Evolutionary conservation across 1,284 basidiomycete genomes (phyloP).

Genomic region (Sphagnurus paluster): DNA sequence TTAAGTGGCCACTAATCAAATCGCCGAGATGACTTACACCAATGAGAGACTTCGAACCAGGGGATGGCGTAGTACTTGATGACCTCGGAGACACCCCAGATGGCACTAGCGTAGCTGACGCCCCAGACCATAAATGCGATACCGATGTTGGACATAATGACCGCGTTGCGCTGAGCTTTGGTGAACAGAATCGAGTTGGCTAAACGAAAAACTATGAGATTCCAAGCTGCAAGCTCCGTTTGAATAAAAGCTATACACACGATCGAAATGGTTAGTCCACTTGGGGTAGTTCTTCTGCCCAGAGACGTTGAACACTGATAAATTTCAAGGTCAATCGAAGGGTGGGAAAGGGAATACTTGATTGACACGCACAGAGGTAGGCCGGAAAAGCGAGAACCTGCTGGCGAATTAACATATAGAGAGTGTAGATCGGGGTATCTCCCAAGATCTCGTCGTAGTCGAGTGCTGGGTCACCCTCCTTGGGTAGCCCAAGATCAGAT

Average conservation of each 20-base stretch:
- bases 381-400: constrained; percentile 76
- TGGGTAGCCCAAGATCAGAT: constrained; percentile 46
- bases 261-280: constrained; percentile 62
- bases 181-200: constrained; percentile 58
- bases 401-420: constrained; percentile 51
- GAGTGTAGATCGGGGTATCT: constrained; percentile 60
- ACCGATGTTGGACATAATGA: constrained; percentile 57
- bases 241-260: constrained; percentile 32
- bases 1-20: background rate
- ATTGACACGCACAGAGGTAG: constrained; percentile 42
- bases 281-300: constrained; percentile 68
- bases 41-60: constrained; percentile 57
- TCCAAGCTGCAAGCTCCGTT: no score
- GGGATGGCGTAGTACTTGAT: constrained; percentile 59
- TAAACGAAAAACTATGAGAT: no score
- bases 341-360: constrained; percentile 34
- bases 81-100: constrained; percentile 40
- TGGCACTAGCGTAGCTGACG: constrained; percentile 32
- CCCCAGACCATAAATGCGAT: constrained; percentile 47
- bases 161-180: constrained; percentile 47
- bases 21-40: constrained; percentile 39
- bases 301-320: constrained; percentile 59
- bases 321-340: constrained; percentile 54
- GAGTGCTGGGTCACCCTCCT: constrained; percentile 32
- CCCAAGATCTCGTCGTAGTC: constrained; percentile 59